Conservation (phyloP, 2,329 filamentous ascomycete genomes). For the Raffaelea ambrosiae region DNA sequence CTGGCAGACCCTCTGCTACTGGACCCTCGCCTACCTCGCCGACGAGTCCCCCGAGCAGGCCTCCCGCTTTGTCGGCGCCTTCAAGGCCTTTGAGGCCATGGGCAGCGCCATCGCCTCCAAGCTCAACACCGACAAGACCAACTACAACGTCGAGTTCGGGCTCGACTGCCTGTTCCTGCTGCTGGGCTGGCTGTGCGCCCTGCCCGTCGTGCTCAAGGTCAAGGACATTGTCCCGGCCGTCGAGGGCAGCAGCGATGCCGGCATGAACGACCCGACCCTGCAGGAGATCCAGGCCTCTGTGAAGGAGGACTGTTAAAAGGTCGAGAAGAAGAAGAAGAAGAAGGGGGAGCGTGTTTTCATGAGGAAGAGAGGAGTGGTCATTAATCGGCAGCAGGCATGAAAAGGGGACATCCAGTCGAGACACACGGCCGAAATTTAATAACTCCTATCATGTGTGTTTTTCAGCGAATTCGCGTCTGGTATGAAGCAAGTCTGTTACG, state of each 20-base stretch:
- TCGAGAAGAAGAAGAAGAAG: no score
- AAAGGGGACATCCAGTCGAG: no score
- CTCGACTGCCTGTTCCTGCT: not conserved
- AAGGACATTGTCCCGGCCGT: constrained; percentile 69
- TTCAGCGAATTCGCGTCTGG: no score
- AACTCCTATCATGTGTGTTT: no score
- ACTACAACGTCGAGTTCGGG: constrained; percentile 17
- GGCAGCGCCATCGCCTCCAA: constrained; percentile 33
- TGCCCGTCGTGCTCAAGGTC: constrained; percentile 70
- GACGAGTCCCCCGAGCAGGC: constrained; percentile 30
- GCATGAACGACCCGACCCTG: constrained; percentile 47
- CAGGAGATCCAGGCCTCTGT: no score
- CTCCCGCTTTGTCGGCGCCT: constrained; percentile 35
- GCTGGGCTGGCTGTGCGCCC: constrained; percentile 48
- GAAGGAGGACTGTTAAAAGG: no score
- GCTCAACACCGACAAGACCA: no score
- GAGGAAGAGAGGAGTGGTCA: no score
- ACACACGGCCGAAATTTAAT: no score
- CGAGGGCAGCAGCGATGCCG: constrained; percentile 73
- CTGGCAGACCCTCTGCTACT: constrained; percentile 59
- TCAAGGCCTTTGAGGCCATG: constrained; percentile 33
- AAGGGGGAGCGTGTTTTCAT: no score
- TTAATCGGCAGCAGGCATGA: no score
- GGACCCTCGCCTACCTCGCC: constrained; percentile 35
- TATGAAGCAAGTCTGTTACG: no score